Base-by-base conservation (phyloP, 306 rosid genomes). In the Quercus robur region DNA sequence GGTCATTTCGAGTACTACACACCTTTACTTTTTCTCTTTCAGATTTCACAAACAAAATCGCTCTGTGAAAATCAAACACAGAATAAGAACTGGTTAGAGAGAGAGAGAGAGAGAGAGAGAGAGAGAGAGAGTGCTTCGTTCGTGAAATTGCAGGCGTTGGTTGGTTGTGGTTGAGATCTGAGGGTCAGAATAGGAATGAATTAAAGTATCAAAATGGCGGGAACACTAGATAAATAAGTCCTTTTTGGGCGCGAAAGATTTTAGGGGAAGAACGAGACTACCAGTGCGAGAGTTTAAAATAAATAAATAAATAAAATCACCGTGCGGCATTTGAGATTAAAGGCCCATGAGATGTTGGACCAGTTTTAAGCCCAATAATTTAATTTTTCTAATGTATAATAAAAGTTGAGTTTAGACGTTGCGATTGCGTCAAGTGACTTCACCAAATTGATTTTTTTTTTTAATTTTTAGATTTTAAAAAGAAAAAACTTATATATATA, bases 1-100 rank as follows among this genome's bases (percentile, higher is more conserved):
- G 14, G 76, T 38, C 92, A 89, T 86, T 72, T 64, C 35, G 35
- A 28, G 49, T 19, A 23, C 71, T 21, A 35, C 21, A 31, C 56
- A 38, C 46, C 46, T 8, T 38, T 38, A 7, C 46, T 38, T 33
- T 76, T 23, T 49, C 54, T 49, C 5, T 69, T 25, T 8, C 73
- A 9, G 30, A 33, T 69, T 35, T 4, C 23, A 7, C 28, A 14
- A 28, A 6, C 26, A 58, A 58, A 58, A 58, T 58, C 26, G 13
- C 31, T n/a, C 66, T 5, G 28, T 21, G 4, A 7, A 7, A 10
- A 21, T 21, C 21, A 57, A 5, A 4, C 17, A 20, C 31, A 49
- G 17, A 12, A 49, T 10, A 49, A 3, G 17, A 49, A 49, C 54
- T 13, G 15, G 14, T 2, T 10, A 49, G 4, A 11, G 15, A 49